Evolutionary conservation across 2,329 filamentous ascomycete species (phyloP), one percentile per base, ranked within the genome.

Genomic region (Diaporthe citri): DNA sequence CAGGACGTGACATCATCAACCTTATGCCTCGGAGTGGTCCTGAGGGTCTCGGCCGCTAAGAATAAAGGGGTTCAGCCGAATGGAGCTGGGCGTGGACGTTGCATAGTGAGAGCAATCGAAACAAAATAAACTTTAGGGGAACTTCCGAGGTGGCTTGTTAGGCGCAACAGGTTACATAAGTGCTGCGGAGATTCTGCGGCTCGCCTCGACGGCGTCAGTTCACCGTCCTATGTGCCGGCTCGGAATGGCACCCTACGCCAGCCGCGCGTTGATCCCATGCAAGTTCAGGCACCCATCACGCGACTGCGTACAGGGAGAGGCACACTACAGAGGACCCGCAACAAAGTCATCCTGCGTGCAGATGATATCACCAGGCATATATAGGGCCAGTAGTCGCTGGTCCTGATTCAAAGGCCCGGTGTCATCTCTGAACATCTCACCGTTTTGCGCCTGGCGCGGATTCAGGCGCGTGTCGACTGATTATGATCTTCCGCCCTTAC

Each of bases 291-390:
- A 69, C 46, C 46, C 64, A 69, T 69, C 64, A 69, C 48, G 64
- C 64, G 64, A 69, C 64, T 22, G 8, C 34, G 12, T 28, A 31
- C 64, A 55, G 64, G 64, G 64, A 67, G 34, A 52, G 31, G 64
- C 0, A 4, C 46, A 52, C 64, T 39, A 25, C 22, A 67, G 48
- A 22, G 48, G 55, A 55, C 48, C 64, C 46, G 64, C 64, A 69
- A 69, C 64, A 48, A 69, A 69, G 64, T 69, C 64, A 69, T 69
- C 64, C 48, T 69, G 48, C 64, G 64, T 69, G 48, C 64, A 41
- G n/a, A 69, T 69, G 64, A 69, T 69, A 69, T 69, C 64, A 69
- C 64, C 48, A 20, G n/a, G 64, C 64, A 69, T 69, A 69, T 69
- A 69, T 69, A 69, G 64, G 64, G 46, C 64, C 46, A 41, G 46